Evolutionary conservation across 1,284 basidiomycete species (phyloP).

Genomic region (Marasmius oreades): DNA sequence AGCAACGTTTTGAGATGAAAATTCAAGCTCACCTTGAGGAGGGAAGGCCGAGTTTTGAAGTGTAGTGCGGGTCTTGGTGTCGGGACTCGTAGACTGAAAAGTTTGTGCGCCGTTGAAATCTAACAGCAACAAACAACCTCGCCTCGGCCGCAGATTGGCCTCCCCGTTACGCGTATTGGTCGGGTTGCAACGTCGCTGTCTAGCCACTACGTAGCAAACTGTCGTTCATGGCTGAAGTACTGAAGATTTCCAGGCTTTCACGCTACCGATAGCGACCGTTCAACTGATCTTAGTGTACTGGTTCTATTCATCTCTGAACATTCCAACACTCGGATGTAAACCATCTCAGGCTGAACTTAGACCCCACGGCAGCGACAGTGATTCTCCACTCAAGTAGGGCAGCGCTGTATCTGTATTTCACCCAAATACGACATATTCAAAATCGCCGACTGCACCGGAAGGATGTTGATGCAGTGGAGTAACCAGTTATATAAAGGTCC

Average conservation of each 20-base stretch:
- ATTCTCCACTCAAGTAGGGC: neutral
- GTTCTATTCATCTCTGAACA: too few species aligned
- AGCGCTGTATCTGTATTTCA: neutral
- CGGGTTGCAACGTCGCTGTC: too few species aligned
- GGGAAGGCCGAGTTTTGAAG: neutral
- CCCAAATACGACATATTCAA: neutral
- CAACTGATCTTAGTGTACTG: too few species aligned
- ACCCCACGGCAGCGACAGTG: too few species aligned
- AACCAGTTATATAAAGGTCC: neutral
- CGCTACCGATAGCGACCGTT: too few species aligned
- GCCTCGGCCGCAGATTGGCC: neutral
- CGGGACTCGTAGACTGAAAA: neutral
- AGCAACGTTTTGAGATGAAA: neutral
- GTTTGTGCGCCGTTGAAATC: neutral
- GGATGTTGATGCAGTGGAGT: neutral
- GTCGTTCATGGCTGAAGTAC: too few species aligned
- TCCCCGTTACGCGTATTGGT: too few species aligned
- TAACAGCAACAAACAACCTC: neutral
- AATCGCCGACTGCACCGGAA: neutral
- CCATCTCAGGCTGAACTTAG: too few species aligned
- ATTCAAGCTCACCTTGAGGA: neutral
- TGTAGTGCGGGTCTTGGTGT: neutral
- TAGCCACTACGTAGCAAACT: too few species aligned
- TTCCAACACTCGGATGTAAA: too few species aligned
- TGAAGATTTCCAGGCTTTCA: too few species aligned